A percentile compares a stretch with the other conserved stretches of the same genome.
Evolutionary conservation across 768 basidiomycete genomes (phyloP).

Genomic region (Mycena floridula): DNA sequence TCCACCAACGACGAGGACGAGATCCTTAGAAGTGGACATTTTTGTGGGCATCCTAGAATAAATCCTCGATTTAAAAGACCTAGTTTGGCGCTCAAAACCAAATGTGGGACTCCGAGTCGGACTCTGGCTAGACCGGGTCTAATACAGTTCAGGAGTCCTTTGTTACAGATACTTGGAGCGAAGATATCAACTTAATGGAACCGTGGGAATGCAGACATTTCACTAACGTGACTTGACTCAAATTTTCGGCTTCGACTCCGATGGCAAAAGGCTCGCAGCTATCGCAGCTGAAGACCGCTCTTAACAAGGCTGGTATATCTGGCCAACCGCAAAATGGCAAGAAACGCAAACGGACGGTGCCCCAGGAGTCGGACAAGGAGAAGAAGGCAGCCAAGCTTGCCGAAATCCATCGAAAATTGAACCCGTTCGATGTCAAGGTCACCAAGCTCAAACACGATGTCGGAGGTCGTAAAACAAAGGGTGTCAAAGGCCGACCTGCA

Average conservation of each 20-base stretch:
- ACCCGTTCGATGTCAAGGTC: slow-evolving; percentile 92
- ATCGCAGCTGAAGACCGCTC: slow-evolving; percentile 81
- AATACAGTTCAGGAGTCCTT: too few species aligned
- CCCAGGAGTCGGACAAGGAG: slow-evolving; percentile 73
- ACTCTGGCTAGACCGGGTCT: too few species aligned
- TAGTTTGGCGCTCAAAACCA: too few species aligned
- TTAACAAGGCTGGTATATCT: slow-evolving; percentile 74
- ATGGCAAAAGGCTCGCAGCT: slow-evolving; percentile 90
- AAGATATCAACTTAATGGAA: too few species aligned
- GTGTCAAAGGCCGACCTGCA: slow-evolving; percentile 76
- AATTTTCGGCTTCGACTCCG: neutral
- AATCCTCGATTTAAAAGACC: too few species aligned
- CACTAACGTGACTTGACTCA: neutral
- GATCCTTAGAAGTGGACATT: too few species aligned
- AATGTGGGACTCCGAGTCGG: too few species aligned
- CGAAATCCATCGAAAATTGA: slow-evolving; percentile 80
- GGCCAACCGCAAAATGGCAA: slow-evolving; percentile 50
- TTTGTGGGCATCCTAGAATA: too few species aligned
- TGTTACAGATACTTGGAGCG: too few species aligned
- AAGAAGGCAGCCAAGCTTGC: slow-evolving; percentile 75
- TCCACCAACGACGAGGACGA: too few species aligned
- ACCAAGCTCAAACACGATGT: slow-evolving; percentile 92
- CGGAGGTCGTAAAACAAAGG: slow-evolving; percentile 82
- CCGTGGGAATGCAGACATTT: too few species aligned
- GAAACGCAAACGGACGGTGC: slow-evolving; percentile 60